phyloP scores from a whole-genome alignment of 805 yeast genomes.

The Yarrowia sp. region DNA sequence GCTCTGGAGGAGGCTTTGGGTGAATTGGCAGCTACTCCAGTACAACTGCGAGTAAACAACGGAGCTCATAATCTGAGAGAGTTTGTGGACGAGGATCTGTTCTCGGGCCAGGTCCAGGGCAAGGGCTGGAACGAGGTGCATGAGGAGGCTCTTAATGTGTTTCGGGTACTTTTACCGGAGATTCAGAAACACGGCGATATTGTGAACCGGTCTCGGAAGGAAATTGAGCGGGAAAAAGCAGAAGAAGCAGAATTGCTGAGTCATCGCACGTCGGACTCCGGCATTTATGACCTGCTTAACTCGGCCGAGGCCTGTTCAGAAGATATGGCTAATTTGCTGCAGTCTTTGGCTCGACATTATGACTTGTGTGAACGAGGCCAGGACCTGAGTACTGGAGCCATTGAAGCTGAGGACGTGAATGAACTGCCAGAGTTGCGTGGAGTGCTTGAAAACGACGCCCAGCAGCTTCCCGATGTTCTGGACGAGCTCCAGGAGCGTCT shows the following conservation, averaged over 20 bases:
- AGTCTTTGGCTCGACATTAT: slow-evolving; percentile 3
- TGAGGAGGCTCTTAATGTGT: slow-evolving; percentile 3
- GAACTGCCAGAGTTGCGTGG: background rate
- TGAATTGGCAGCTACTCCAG: slow-evolving; percentile 21
- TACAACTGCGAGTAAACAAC: background rate
- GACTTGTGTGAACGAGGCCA: slow-evolving; percentile 13
- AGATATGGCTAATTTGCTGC: background rate
- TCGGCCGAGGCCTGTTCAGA: slow-evolving; percentile 7
- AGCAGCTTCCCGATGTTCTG: background rate
- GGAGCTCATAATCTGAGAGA: slow-evolving; percentile 12
- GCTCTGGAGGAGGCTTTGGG: slow-evolving; percentile 12
- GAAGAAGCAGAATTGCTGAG: background rate
- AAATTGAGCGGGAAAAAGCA: background rate
- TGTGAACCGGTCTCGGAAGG: slow-evolving; percentile 1
- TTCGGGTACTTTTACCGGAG: background rate
- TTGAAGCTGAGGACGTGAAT: background rate
- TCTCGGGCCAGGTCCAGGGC: background rate
- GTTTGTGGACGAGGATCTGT: background rate
- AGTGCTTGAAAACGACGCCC: slow-evolving; percentile 3
- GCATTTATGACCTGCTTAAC: background rate
- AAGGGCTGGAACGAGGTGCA: slow-evolving; percentile 6
- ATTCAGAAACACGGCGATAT: slow-evolving; percentile 4
- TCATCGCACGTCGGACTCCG: background rate
- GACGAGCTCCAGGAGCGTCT: slow-evolving; percentile 1
- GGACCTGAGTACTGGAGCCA: background rate